phyloP scores from a whole-genome alignment of 1,284 basidiomycete genomes.

The Baeospora myosura region DNA sequence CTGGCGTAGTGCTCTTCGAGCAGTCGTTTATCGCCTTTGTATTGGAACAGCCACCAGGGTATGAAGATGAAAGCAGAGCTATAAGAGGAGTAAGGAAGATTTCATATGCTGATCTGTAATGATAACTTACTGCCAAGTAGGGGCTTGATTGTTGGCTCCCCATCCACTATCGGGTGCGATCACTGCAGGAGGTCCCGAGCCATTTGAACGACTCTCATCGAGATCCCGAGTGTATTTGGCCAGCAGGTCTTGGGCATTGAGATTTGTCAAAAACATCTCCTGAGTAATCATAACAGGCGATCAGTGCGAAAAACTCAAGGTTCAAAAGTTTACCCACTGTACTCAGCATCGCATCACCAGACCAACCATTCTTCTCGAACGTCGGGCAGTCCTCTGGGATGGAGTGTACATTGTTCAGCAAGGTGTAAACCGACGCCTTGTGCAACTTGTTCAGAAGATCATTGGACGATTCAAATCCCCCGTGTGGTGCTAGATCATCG shows the following conservation, averaged over 20 bases:
- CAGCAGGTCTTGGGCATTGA: constrained; percentile 16
- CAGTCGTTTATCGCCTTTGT: constrained; percentile 19
- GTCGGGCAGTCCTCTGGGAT: constrained; percentile 22
- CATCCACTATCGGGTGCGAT: constrained; percentile 21
- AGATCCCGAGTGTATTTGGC: constrained; percentile 18
- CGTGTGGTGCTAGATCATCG: constrained; percentile 14
- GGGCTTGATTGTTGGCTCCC: constrained; percentile 22
- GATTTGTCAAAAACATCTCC: constrained; percentile 19
- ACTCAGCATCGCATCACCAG: constrained; percentile 18
- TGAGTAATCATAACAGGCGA: constrained; percentile 2
- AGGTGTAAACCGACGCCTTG: constrained; percentile 6
- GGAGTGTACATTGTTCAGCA: constrained; percentile 19
- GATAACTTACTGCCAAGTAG: constrained; percentile 20
- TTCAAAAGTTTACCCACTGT: constrained; percentile 11
- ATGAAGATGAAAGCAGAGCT: constrained; percentile 22
- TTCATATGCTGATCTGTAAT: not conserved
- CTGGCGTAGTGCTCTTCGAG: constrained; percentile 19
- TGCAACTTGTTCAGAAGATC: constrained; percentile 18
- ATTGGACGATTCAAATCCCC: constrained; percentile 14
- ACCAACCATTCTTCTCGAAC: constrained; percentile 25
- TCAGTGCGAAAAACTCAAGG: not conserved
- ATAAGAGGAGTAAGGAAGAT: constrained; percentile 4
- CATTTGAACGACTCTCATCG: constrained; percentile 15
- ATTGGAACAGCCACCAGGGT: constrained; percentile 21
- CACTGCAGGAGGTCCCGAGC: constrained; percentile 19